Evolutionary conservation across 2,329 filamentous ascomycete species (phyloP).

Genomic region (Sporothrix sp.): DNA sequence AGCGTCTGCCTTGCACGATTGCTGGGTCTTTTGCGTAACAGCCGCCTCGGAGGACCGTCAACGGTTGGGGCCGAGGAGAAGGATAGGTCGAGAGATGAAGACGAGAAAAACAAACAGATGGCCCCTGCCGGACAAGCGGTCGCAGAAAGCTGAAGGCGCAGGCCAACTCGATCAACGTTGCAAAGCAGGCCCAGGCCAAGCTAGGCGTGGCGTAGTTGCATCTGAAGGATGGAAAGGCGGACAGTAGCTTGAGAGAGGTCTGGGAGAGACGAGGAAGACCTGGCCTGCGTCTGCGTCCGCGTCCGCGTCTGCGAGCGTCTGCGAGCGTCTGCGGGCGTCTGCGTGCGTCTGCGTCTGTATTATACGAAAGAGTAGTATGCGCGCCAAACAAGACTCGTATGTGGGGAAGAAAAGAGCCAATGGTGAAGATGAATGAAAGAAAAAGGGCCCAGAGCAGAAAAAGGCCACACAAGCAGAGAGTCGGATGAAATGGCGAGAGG

Average conservation of each 20-base stretch:
- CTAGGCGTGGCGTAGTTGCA: constrained; percentile 12
- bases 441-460: neutral
- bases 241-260: too few relatives aligned
- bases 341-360: neutral
- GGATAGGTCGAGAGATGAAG: constrained; percentile 6
- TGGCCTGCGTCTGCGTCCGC: too few relatives aligned
- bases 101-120: neutral
- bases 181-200: neutral
- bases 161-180: neutral
- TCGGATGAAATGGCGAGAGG: neutral
- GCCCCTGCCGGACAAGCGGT: constrained; percentile 3
- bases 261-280: neutral
- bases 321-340: neutral
- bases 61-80: neutral
- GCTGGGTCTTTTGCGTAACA: neutral
- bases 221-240: constrained; percentile 3
- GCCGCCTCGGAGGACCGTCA: neutral
- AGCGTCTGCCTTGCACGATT: neutral
- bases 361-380: neutral
- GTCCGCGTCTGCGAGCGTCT: too few relatives aligned
- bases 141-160: constrained; percentile 11
- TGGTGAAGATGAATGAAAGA: neutral
- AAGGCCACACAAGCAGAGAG: neutral
- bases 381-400: neutral
- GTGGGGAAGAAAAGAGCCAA: neutral